phyloP scores from a whole-genome alignment of 2,329 filamentous ascomycete genomes.

The Epicoccum sorghinum region DNA sequence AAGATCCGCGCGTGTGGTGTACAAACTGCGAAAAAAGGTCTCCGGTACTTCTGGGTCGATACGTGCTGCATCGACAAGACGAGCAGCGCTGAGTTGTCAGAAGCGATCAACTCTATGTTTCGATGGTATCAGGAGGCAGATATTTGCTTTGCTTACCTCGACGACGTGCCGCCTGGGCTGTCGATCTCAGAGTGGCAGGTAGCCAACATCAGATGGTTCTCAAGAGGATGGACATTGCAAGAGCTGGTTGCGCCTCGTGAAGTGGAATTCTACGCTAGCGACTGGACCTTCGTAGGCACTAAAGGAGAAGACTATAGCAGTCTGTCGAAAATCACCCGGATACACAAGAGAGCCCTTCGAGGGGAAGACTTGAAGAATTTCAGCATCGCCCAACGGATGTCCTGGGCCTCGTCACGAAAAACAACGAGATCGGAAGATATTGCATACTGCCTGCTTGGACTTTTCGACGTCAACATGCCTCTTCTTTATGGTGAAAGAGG shows the following conservation, averaged over 20 bases:
- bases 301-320: not conserved
- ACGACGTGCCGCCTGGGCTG: not conserved
- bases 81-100: not conserved
- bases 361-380: not conserved
- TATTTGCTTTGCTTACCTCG: not conserved
- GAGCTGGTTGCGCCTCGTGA: not conserved
- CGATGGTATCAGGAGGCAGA: not conserved
- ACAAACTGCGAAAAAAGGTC: not conserved
- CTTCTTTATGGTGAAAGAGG: conserved; percentile 6
- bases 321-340: not conserved
- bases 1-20: not conserved
- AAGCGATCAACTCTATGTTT: not conserved
- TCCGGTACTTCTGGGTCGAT: not conserved
- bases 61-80: not conserved
- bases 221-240: not conserved
- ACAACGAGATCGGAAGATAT: not conserved
- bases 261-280: not conserved
- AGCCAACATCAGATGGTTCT: not conserved
- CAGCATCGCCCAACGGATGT: not conserved
- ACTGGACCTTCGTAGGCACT: not conserved
- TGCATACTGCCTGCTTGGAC: conserved; percentile 10
- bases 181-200: not conserved
- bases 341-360: not conserved
- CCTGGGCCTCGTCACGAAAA: not conserved
- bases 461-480: conserved; percentile 20